A percentile compares a stretch with the other conserved stretches of the same genome.
Evolutionary conservation across 768 basidiomycete genomes (phyloP).

Genomic region (Leccinum boreale): DNA sequence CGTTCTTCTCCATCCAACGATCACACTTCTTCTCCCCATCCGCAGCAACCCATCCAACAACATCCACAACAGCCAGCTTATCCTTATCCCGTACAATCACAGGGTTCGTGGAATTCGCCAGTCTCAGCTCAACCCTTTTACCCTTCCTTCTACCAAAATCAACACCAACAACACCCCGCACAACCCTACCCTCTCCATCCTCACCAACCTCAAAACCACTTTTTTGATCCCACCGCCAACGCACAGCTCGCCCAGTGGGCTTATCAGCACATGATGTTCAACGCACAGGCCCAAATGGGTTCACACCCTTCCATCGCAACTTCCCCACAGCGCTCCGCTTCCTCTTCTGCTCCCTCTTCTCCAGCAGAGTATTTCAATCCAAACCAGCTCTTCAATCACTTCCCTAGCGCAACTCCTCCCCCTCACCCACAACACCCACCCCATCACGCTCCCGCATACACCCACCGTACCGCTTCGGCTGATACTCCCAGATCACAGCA

Average conservation of each 20-base stretch:
- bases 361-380: constrained; percentile 57
- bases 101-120: constrained; percentile 67
- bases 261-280: constrained; percentile 91
- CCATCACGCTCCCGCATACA: constrained; percentile 33
- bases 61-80: constrained; percentile 40
- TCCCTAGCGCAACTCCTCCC: constrained; percentile 69
- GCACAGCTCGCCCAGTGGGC: constrained; percentile 84
- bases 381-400: constrained; percentile 60
- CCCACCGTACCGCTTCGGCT: constrained; percentile 37
- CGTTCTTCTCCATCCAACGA: constrained; percentile 63
- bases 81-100: constrained; percentile 67
- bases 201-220: constrained; percentile 49
- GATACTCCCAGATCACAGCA: constrained; percentile 21
- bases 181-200: constrained; percentile 47
- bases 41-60: constrained; percentile 24
- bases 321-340: constrained; percentile 36
- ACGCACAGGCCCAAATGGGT: constrained; percentile 45
- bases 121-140: constrained; percentile 70
- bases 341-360: constrained; percentile 37
- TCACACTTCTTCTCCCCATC: constrained; percentile 31
- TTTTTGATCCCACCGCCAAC: constrained; percentile 71
- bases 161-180: constrained; percentile 51
- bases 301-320: constrained; percentile 27
- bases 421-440: constrained; percentile 45
- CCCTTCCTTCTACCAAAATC: constrained; percentile 74